Evolutionary conservation across 495 filamentous ascomycete species (phyloP).

Genomic region (Xylaria longipes): DNA sequence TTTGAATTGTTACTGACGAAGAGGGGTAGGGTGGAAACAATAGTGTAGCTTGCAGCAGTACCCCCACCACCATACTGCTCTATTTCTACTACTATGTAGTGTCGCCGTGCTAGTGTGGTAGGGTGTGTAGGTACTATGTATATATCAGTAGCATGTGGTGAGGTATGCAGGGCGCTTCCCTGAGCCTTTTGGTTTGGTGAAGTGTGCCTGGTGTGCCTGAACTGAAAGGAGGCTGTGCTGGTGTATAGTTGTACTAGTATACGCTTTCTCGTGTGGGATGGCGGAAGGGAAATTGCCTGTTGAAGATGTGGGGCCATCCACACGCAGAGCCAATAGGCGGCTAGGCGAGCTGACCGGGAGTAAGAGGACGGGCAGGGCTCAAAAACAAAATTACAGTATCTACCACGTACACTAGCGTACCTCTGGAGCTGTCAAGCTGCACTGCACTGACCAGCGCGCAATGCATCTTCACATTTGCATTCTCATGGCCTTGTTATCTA

Average conservation of each 20-base stretch:
- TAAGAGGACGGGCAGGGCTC: neutral
- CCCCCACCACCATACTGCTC: neutral
- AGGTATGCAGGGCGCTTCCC: neutral
- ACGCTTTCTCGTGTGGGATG: neutral
- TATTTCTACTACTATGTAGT: neutral
- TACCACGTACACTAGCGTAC: neutral
- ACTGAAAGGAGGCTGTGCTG: conserved; percentile 17
- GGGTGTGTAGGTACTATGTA: no score
- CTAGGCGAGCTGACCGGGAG: neutral
- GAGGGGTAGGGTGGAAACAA: neutral
- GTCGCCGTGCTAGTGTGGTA: neutral
- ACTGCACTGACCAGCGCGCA: neutral
- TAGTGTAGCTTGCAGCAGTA: neutral
- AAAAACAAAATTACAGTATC: conserved; percentile 11
- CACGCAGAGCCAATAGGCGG: neutral
- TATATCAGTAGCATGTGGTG: no score
- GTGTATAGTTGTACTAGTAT: neutral
- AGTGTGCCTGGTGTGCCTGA: no score
- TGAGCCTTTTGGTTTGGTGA: no score
- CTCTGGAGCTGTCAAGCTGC: conserved; percentile 3
- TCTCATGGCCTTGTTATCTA: neutral
- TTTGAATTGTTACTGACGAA: neutral
- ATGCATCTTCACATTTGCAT: conserved; percentile 6
- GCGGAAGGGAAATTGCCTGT: conserved; percentile 5
- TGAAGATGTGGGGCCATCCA: neutral